Base-by-base conservation (phyloP, 106 monocot genomes). In the Cymbidium sinense region DNA sequence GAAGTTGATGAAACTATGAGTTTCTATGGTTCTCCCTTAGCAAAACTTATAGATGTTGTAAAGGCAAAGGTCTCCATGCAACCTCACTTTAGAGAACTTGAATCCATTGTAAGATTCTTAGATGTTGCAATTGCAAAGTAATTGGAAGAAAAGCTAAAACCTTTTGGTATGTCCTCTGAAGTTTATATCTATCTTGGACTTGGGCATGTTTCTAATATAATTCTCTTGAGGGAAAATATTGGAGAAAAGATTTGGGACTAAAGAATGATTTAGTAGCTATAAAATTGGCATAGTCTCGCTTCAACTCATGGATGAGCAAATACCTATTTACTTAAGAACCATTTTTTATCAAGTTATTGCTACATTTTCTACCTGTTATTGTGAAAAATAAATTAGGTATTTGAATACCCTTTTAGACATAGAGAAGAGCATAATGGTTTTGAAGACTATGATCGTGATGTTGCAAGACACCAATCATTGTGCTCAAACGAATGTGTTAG, bases 51-150 rank as follows among this genome's bases (percentile, higher is more conserved):
- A 55, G 94, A 98, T 83, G 91, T 92, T 50, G 67, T 88, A 74
- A 70, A 84, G 75, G 77, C 84, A 8, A 91, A 98, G 77, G 88
- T 83, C 72, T 94, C 94, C 7, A 83, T 98, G 35, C 96, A 98
- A 67, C 94, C 96, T 80, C 94, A 98, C 54, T 98, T 98, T 83
- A 94, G 96, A 17, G 96, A 98, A 83, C 83, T 81, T 5, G 96
- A 98, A 79, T 80, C 52, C 84, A 79, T 88, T 54, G 88, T 92
- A 80, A 91, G 94, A 10, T 98, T 98, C 81, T 94, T 94, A 37
- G 96, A 98, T 67, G 64, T 92, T 64, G 88, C 79, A 10, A 94
- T 98, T 30, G 96, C 96, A 71, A 91, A 91, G 52, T 72, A 85
- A 5, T 75, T 96, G 29, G 89, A 94, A 74, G 91, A 94, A 76